A percentile compares a stretch with the other conserved stretches of the same genome.
Conservation (phyloP, 1,284 basidiomycete species). For the Naganishia cerealis region DNA sequence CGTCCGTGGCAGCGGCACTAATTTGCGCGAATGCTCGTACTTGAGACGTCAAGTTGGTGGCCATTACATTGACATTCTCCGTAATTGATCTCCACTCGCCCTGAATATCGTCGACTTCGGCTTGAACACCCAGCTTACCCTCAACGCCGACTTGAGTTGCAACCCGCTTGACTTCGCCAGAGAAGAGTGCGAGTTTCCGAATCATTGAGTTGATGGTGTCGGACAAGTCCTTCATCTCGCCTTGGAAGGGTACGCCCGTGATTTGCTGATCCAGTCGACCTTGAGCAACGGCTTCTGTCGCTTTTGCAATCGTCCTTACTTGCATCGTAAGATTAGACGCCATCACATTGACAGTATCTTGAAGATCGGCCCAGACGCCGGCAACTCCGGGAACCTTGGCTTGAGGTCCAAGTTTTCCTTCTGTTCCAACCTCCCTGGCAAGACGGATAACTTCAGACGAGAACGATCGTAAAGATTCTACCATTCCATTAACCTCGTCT, state of each 20-base stretch:
- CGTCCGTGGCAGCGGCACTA: conserved; percentile 96
- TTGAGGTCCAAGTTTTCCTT: conserved; percentile 93
- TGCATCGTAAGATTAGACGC: conserved; percentile 74
- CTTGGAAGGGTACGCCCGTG: conserved; percentile 83
- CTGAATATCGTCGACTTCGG: conserved; percentile 93
- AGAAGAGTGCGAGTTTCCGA: conserved; percentile 90
- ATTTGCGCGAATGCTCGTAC: conserved; percentile 99
- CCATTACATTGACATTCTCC: conserved; percentile 90
- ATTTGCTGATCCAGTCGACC: conserved; percentile 89
- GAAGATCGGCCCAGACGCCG: conserved; percentile 87
- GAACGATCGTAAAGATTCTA: conserved; percentile 47
- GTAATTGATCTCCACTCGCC: conserved; percentile 96
- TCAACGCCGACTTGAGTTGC: conserved; percentile 93
- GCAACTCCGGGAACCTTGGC: conserved; percentile 82
- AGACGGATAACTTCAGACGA: conserved; percentile 71
- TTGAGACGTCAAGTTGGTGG: conserved; percentile 91
- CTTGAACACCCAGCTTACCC: conserved; percentile 94
- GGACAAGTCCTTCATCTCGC: conserved; percentile 90
- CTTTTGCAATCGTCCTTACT: conserved; percentile 90
- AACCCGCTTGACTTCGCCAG: conserved; percentile 91
- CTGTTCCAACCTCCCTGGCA: conserved; percentile 88
- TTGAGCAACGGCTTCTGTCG: conserved; percentile 82
- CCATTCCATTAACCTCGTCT: conserved; percentile 58
- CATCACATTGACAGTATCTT: conserved; percentile 84
- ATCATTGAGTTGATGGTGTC: conserved; percentile 86